phyloP scores from a whole-genome alignment of 371 early-diverging fungal genomes.

The Mucor circinelloides region DNA sequence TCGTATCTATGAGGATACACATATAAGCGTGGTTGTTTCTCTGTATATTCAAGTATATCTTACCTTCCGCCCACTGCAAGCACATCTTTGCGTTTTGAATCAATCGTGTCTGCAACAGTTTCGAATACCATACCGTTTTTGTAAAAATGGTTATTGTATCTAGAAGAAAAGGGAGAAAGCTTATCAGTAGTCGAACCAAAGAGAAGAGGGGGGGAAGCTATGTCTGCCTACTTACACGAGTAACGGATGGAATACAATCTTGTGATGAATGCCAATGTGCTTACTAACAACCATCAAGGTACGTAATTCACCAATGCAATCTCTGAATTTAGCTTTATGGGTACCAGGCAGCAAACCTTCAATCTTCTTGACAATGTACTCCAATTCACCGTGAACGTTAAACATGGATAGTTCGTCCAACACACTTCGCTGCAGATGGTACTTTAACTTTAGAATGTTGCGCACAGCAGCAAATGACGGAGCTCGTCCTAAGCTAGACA shows the following conservation, averaged over 20 bases:
- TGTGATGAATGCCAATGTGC: constrained; percentile 65
- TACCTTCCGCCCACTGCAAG: constrained; percentile 82
- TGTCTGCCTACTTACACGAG: constrained; percentile 56
- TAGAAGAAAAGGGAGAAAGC: constrained; percentile 11
- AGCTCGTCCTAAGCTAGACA: constrained; percentile 61
- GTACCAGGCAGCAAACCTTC: constrained; percentile 62
- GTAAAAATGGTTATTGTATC: constrained; percentile 78
- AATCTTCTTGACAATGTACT: constrained; percentile 49
- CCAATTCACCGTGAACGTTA: constrained; percentile 60
- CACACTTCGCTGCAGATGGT: constrained; percentile 61
- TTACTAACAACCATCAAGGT: constrained; percentile 51
- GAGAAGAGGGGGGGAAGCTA: too few species aligned
- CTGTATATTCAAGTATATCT: neutral
- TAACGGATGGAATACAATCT: constrained; percentile 69
- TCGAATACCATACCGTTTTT: constrained; percentile 78
- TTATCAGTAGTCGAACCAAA: neutral
- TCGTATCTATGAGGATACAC: constrained; percentile 64
- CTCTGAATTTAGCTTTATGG: constrained; percentile 49
- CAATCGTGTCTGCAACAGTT: constrained; percentile 56
- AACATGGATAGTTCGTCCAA: constrained; percentile 71
- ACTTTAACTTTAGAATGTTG: constrained; percentile 62
- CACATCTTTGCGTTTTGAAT: constrained; percentile 68
- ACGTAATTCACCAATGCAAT: constrained; percentile 54
- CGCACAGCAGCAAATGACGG: constrained; percentile 66
- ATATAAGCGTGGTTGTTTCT: neutral